Base-by-base conservation (phyloP, 352 stramenopile species). In the Lagenidium giganteum region DNA sequence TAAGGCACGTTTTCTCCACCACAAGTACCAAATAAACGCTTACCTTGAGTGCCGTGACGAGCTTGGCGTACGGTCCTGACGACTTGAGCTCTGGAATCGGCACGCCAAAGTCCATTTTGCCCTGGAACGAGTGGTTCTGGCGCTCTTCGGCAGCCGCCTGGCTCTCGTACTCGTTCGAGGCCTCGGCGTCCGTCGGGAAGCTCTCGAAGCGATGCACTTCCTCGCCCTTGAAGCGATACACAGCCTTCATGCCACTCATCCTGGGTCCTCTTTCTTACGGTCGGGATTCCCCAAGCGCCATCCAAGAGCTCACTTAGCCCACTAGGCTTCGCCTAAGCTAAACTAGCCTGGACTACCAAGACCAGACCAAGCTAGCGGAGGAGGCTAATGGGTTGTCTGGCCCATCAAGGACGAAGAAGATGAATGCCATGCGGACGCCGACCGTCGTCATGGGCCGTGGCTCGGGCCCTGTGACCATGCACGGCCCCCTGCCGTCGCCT, bases 11-110 rank as follows among this genome's bases (percentile, higher is more conserved):
- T 31, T 38, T 42, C 33, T 27, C 12, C 21, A 42, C 34, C 29
- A 24, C 22, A 34, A 23, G 33, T n/a, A 28, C 5, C 3, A 8
- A 27, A 40, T 25, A 45, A 35, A 24, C 7, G 2, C 39, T 25
- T 36, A 87, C 79, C 79, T 87, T 89, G 33, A 92, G 60, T 4
- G 79, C 68, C 17, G 76, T 84, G 33, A 85, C 79, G 33, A 92
- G 58, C 43, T 78, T 56, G 7, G 76, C 79, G 52, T 87, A 87
- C 11, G 70, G 73, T 9, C 79, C 79, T 0, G 58, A 67, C 13
- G 61, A 71, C 45, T 88, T 91, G 53, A 87, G 76, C 39, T 49
- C 44, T 2, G 73, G 79, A 60, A 92, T 81, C 22, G 62, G 24
- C 22, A 68, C 66, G 41, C 63, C 63, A 31, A 69, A 70, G 50